A percentile compares a stretch with the other conserved stretches of the same genome.
Conservation (phyloP, 1,284 basidiomycete genomes). For the Chondrostereum purpureum region DNA sequence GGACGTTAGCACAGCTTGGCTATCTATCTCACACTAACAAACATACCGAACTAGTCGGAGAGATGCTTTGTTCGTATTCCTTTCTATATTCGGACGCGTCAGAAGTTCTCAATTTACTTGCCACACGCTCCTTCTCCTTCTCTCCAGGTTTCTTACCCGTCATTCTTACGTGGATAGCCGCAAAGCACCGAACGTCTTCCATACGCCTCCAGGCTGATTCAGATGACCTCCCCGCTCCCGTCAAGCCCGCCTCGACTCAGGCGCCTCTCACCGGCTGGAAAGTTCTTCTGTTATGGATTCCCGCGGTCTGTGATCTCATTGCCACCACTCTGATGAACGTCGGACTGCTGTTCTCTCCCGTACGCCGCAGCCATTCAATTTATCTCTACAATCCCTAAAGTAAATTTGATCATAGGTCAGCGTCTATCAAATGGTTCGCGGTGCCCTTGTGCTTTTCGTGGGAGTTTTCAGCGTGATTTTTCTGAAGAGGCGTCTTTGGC, state of each 20-base stretch:
- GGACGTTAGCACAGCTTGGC: conserved; percentile 27
- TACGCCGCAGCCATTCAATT: conserved; percentile 31
- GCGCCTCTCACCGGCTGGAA: conserved; percentile 59
- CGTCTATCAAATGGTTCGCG: conserved; percentile 97
- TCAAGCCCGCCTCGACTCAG: conserved; percentile 31
- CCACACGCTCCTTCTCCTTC: conserved; percentile 19
- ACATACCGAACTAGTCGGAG: conserved; percentile 61
- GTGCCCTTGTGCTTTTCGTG: conserved; percentile 95
- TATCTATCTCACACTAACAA: conserved; percentile 18
- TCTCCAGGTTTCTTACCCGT: conserved; percentile 75
- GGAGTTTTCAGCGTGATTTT: conserved; percentile 91
- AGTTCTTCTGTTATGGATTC: conserved; percentile 76
- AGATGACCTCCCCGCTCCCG: conserved; percentile 30
- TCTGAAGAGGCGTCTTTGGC: conserved; percentile 73
- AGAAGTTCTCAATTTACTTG: conserved; percentile 16
- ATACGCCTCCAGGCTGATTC: conserved; percentile 53
- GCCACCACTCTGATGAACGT: conserved; percentile 93
- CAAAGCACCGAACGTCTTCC: conserved; percentile 38
- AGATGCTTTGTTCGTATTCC: conserved; percentile 77
- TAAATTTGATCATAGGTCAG: not conserved
- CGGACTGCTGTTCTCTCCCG: conserved; percentile 91
- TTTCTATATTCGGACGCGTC: conserved; percentile 14
- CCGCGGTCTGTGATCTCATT: conserved; percentile 83
- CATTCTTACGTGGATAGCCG: conserved; percentile 57
- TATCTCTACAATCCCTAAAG: no score